phyloP scores from a whole-genome alignment of 352 stramenopile genomes.

The Pythium sukuiense region DNA sequence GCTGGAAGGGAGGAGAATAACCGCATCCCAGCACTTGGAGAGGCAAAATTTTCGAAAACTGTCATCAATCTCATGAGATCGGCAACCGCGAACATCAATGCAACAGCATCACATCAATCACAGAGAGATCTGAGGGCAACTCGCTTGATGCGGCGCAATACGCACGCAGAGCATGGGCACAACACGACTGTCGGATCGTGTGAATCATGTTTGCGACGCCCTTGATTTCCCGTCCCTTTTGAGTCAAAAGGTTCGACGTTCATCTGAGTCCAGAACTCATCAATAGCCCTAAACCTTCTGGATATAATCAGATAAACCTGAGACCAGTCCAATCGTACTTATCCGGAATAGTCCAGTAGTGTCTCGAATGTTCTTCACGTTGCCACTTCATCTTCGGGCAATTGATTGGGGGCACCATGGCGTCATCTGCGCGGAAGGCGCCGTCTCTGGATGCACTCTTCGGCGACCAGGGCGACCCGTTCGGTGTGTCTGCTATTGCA shows the following conservation, averaged over 20 bases:
- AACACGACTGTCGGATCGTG: background rate
- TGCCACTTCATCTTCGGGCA: constrained; percentile 20
- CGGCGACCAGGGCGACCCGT: constrained; percentile 7
- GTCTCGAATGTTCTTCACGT: constrained; percentile 21
- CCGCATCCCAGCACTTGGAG: background rate
- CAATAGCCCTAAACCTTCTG: background rate
- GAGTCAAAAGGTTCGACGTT: background rate
- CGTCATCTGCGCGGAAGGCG: background rate
- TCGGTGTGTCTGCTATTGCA: constrained; percentile 1
- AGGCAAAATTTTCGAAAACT: background rate
- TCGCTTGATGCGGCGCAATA: background rate
- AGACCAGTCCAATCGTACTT: constrained; percentile 15
- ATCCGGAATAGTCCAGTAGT: background rate
- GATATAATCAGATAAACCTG: background rate
- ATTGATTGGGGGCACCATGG: constrained; percentile 1
- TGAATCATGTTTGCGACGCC: background rate
- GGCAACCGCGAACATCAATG: too few species aligned
- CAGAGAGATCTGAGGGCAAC: background rate
- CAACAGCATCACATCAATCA: too few species aligned
- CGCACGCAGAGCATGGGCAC: background rate
- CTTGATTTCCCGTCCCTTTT: too few species aligned
- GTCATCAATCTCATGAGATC: background rate
- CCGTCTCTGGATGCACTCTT: constrained; percentile 10
- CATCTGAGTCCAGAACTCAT: background rate
- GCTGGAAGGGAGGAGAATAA: background rate